Base-by-base conservation (phyloP, 768 basidiomycete species). In the Brasilioporus rufonigricans region DNA sequence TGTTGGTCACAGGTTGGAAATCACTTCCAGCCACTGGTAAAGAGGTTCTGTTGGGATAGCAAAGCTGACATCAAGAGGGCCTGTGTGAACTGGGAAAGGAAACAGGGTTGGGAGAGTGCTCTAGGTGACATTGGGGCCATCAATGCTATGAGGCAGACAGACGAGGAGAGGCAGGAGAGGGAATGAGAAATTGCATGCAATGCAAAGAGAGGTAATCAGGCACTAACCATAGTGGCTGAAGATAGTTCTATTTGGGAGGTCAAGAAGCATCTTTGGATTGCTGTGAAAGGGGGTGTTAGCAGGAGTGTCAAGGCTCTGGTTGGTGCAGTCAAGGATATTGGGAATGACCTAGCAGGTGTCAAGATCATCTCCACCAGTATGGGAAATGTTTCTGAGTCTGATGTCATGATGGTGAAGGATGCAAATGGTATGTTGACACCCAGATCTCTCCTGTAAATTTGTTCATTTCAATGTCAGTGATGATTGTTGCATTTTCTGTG, bases 221-320 rank as follows among this genome's bases (percentile, higher is more conserved):
- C 52, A 35, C 46, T 31, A 49, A 38, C 33, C 36, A 31, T 10
- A 3, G 24, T 23, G 5, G 21, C 44, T 16, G 61, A 58, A 44
- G 54, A 61, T 1, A 52, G 40, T 27, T 19, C 50, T 10, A 10
- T 9, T 44, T 41, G 48, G 19, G 65, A 70, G 48, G 58, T 49
- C 10, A 58, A 67, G 26, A n/a, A n/a, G n/a, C n/a, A 71, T 83
- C 74, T 98, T 57, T 77, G 85, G 46, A 66, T 99, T 35, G 71
- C 98, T 45, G 82, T 98, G 67, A 97, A 98, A 71, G 91, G 87
- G 4, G 97, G 98, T 69, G 95, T 98, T 29, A 97, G 93, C 61
- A 97, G 97, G n/a, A 97, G 93, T 53, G 89, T 89, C 24, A 97
- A 99, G 70, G 97, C 97, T 14, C 84, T 98, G 6, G 82, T 84